Conservation (phyloP, 108 stramenopile species). For the Licmophora abbreviata region DNA sequence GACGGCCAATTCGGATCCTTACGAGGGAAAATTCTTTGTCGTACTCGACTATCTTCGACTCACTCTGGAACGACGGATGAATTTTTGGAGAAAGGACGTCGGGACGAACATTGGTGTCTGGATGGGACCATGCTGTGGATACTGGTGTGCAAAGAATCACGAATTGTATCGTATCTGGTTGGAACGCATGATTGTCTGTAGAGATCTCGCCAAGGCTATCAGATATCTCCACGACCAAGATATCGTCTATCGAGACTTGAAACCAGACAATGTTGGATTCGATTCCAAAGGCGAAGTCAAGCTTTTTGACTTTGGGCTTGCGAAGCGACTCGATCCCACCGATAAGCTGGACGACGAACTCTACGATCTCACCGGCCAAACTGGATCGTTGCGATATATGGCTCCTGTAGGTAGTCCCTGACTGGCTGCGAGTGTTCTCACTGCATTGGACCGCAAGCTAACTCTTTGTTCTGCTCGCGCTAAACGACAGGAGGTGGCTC, state of each 20-base stretch:
- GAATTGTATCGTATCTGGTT: constrained; percentile 66
- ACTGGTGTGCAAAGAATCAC: constrained; percentile 70
- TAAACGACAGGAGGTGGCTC: constrained; percentile 20
- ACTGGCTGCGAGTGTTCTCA: background rate
- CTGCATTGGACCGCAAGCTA: background rate
- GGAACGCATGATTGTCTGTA: constrained; percentile 50
- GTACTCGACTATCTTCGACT: constrained; percentile 58
- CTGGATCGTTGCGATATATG: constrained; percentile 67
- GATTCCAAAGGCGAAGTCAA: constrained; percentile 51
- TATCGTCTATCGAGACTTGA: constrained; percentile 76
- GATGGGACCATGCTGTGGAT: constrained; percentile 51
- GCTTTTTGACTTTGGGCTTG: constrained; percentile 82
- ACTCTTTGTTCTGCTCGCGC: background rate
- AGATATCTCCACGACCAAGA: constrained; percentile 63
- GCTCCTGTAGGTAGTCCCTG: constrained; percentile 19
- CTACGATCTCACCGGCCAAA: constrained; percentile 74
- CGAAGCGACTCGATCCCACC: constrained; percentile 49
- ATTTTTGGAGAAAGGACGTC: constrained; percentile 63
- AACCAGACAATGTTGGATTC: constrained; percentile 66
- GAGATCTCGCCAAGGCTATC: constrained; percentile 70
- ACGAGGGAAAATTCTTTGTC: constrained; percentile 73
- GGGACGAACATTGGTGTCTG: constrained; percentile 47
- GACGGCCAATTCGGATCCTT: constrained; percentile 81
- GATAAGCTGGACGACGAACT: constrained; percentile 40
- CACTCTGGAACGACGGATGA: constrained; percentile 69